Base-by-base conservation (phyloP, 768 basidiomycete genomes). In the Nidularia sp. region DNA sequence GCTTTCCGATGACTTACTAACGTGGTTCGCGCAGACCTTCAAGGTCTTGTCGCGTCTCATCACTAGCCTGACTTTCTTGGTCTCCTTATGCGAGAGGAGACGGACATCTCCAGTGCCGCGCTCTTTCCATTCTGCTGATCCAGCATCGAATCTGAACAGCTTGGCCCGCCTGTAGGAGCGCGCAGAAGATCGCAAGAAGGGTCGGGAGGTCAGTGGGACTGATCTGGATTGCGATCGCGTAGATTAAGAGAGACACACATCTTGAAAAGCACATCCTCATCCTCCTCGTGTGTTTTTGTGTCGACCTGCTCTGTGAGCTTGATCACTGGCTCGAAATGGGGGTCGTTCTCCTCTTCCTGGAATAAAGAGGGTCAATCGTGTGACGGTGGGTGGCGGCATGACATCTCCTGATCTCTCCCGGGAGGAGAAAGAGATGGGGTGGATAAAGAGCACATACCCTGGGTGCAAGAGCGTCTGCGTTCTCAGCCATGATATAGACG, bases 41-140 rank as follows among this genome's bases (percentile, higher is more conserved):
- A 93, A 80, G 46, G 97, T 99, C 85, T 98, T 98, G 81, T 99
- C 97, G 71, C 97, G 90, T 75, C 96, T 81, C 97, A 99, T 99
- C 68, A 99, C 93, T 56, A 99, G 83, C 56, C 97, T 83, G 64
- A 96, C 80, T 73, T 95, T 98, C 78, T 88, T 86, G 47, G 86
- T 88, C 65, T 84, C 84, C 71, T 88, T 93, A 78, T 97, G 91
- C 61, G 84, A 75, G 57, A 99, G 84, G 52, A 99, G 80, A 67
- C 93, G 88, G 58, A 93, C 94, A 68, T 96, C 93, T 45, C 96
- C 96, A 12, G 95, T 98, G 39, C 96, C 96, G 34, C 97, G 76
- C 74, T 99, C 97, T 70, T 99, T 99, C 97, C 97, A 99, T 73
- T 98, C 96, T 48, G 83, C 75, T 47, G 83, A 75, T 34, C 64